Evolutionary conservation across 2,329 filamentous ascomycete species (phyloP).

Genomic region (Xylaria sp.): DNA sequence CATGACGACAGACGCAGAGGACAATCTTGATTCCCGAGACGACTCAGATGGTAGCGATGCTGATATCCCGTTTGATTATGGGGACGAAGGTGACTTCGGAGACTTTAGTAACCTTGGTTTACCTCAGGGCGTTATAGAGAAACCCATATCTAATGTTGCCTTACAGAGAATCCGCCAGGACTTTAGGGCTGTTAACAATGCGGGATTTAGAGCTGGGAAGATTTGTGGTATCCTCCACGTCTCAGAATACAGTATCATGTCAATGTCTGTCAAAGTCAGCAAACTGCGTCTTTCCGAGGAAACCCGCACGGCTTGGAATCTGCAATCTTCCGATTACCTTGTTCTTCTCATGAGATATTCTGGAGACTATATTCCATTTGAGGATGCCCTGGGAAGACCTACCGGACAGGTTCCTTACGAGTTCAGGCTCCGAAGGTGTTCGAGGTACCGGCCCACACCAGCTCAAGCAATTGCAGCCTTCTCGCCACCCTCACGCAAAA

Average conservation of each 20-base stretch:
- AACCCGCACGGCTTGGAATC: slow-evolving; percentile 77
- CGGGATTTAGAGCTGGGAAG: slow-evolving; percentile 74
- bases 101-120: slow-evolving; percentile 34
- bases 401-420: slow-evolving; percentile 45
- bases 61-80: slow-evolving; percentile 34
- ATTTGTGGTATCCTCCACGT: slow-evolving; percentile 53
- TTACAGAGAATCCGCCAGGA: slow-evolving; percentile 60
- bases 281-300: slow-evolving; percentile 77
- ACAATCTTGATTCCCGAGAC: slow-evolving; percentile 27
- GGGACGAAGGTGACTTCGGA: slow-evolving; percentile 40
- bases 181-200: slow-evolving; percentile 62
- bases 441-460: slow-evolving; percentile 72
- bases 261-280: slow-evolving; percentile 70
- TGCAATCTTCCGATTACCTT: slow-evolving; percentile 70
- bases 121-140: slow-evolving; percentile 13
- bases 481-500: background rate
- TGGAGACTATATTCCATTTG: slow-evolving; percentile 64
- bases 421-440: slow-evolving; percentile 73
- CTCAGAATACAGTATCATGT: slow-evolving; percentile 57
- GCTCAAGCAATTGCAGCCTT: slow-evolving; percentile 61
- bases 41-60: slow-evolving; percentile 32
- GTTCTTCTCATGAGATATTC: slow-evolving; percentile 73
- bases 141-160: background rate
- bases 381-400: slow-evolving; percentile 55
- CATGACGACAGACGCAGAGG: background rate